Evolutionary conservation across 768 basidiomycete genomes (phyloP).

Genomic region (Pulveroboletus sp.): DNA sequence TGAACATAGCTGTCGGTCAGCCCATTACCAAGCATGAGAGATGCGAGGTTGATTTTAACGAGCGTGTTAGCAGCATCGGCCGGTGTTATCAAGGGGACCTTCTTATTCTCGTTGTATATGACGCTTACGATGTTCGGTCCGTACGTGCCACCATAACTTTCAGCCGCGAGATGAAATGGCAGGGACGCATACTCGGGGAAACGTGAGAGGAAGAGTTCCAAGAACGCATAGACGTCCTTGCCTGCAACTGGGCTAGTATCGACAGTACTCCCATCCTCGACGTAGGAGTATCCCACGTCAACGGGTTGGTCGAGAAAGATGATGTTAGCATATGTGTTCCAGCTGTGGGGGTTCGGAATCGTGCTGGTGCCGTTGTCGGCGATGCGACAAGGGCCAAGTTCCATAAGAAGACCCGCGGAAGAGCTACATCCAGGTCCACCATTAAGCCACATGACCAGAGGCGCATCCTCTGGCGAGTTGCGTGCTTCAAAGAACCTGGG

Average conservation of each 20-base stretch:
- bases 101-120: slow-evolving; percentile 77
- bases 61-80: slow-evolving; percentile 41
- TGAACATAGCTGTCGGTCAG: slow-evolving; percentile 82
- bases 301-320: slow-evolving; percentile 74
- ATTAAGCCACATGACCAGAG: slow-evolving; percentile 89
- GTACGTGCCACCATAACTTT: slow-evolving; percentile 79
- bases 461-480: slow-evolving; percentile 67
- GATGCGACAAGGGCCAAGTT: slow-evolving; percentile 86
- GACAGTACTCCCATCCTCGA: slow-evolving; percentile 69
- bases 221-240: slow-evolving; percentile 85
- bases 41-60: slow-evolving; percentile 75
- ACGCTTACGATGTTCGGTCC: slow-evolving; percentile 83
- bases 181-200: slow-evolving; percentile 69
- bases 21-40: slow-evolving; percentile 86
- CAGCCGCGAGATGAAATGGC: slow-evolving; percentile 79
- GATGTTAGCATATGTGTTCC: slow-evolving; percentile 72
- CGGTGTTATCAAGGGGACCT: slow-evolving; percentile 42
- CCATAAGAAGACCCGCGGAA: slow-evolving; percentile 84
- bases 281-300: slow-evolving; percentile 88
- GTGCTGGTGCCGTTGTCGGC: slow-evolving; percentile 66
- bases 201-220: slow-evolving; percentile 74
- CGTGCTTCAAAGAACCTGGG: slow-evolving; percentile 88
- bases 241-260: slow-evolving; percentile 83
- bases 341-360: slow-evolving; percentile 74
- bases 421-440: slow-evolving; percentile 75